Base-by-base conservation (phyloP, 257 asterid genomes). In the Thymus mandschuricus region DNA sequence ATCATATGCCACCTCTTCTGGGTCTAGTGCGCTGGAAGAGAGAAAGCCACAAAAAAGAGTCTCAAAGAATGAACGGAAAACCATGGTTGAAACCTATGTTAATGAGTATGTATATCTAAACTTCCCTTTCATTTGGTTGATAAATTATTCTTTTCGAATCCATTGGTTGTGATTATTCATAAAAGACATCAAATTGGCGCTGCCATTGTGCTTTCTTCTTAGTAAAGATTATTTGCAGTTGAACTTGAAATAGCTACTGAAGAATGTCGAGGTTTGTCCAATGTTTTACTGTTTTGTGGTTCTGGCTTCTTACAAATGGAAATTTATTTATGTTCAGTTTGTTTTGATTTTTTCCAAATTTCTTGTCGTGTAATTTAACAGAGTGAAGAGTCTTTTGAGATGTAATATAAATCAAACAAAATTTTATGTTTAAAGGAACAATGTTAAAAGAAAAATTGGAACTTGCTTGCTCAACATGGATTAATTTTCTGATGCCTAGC, bases 41-140 rank as follows among this genome's bases (percentile, higher is more conserved):
- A 77, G 61, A 67, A 84, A 75, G 81, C 10, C 76, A 28, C 72
- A 21, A 70, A 79, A 70, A 79, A 88, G 76, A 80, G 44, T 87
- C 66, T 44, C 91, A 29, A 88, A 61, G 75, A 81, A 66, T 58
- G 92, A 83, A 60, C 87, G 97, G 30, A 85, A 35, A 82, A 58
- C 81, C 5, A 65, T 88, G 86, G 83, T 86, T 74, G 80, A 81
- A 86, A 60, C 75, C 56, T 87, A 73, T 80, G 92, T 91, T 64
- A 83, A 76, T 81, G 80, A 80, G 97, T 91, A 87, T 50, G 30
- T 64, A 31, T 38, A 51, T 61, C 64, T 44, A 38, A 48, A 10
- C 46, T 40, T 64, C 60, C 73, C 28, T 70, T 69, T 27, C 11
- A 74, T 45, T 67, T 52, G 41, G 33, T 68, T 58, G 57, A 38